Evolutionary conservation across 495 filamentous ascomycete species (phyloP).

Genomic region (Glonium stellatum): DNA sequence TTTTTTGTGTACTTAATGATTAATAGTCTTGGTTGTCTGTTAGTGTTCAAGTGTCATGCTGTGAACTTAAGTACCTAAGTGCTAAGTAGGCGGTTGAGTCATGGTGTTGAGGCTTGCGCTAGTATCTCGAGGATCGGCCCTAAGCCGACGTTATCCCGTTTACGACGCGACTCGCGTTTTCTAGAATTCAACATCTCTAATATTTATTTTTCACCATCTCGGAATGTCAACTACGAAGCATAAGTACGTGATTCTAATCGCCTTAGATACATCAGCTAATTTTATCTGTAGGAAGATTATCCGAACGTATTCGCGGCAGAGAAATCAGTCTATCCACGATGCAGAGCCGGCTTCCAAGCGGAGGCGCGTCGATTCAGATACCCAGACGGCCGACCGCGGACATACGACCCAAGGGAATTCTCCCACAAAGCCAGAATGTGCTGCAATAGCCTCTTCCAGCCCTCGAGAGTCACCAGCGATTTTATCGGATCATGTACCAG

Average conservation of each 20-base stretch:
- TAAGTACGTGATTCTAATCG: background rate
- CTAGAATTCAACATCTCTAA: background rate
- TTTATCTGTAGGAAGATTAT: constrained; percentile 10
- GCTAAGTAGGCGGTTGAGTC: background rate
- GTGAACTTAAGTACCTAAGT: too few species aligned
- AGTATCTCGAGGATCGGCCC: too few species aligned
- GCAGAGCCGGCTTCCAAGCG: constrained; percentile 27
- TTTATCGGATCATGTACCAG: constrained; percentile 18
- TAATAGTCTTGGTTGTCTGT: background rate
- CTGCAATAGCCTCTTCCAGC: constrained; percentile 9
- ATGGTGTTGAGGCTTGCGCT: background rate
- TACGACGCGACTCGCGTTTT: background rate
- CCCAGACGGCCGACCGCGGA: background rate
- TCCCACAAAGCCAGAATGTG: constrained; percentile 1
- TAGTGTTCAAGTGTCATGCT: background rate
- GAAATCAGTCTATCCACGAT: constrained; percentile 22
- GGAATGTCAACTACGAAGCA: background rate
- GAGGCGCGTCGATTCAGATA: constrained; percentile 19
- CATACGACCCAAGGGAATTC: constrained; percentile 5
- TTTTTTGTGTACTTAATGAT: background rate
- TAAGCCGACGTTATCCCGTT: too few species aligned
- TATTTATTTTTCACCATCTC: background rate
- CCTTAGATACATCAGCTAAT: constrained; percentile 1
- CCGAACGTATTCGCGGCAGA: constrained; percentile 30
- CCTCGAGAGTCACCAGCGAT: constrained; percentile 3